Base-by-base conservation (phyloP, 352 stramenopile genomes). In the Peronospora farinosa region DNA sequence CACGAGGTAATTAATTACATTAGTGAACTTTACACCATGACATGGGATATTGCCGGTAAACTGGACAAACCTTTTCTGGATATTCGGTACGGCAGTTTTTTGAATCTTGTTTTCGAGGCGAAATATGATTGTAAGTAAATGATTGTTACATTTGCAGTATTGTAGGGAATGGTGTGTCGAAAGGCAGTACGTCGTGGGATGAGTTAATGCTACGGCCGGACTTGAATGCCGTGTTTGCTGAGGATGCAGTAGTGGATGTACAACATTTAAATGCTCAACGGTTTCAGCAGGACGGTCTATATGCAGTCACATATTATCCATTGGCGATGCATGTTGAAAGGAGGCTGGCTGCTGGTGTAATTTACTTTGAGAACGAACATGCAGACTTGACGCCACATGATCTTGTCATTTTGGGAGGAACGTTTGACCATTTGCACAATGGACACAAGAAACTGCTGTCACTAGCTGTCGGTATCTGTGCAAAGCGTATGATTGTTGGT, bases 341-440 rank as follows among this genome's bases (percentile, higher is more conserved):
- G 27, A 67, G 73, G 7, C 66, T 90, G 12, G 49, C 57, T 25
- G 54, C 47, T 49, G 72, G 84, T 30, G 54, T 86, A 37, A 57
- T 72, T 36, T 92, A 90, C 64, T 87, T 92, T 47, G 81, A 89
- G 65, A 74, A 92, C 52, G 64, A 82, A 28, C 65, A 77, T 39
- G 68, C 67, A 7, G 53, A 73, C 48, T 19, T 88, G 41, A 71
- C 65, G 33, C 71, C 72, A 10, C 72, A 84, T 48, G 63, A 81
- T n/a, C 37, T 69, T 9, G 67, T 89, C 16, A 63, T 90, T 33
- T 60, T 95, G 11, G 84, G 84, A 30, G 87, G 87, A 30, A 96
- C 84, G 25, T 96, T 96, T 56, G 87, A 96, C 57, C 78, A 92
- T 42, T 68, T 96, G 23, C 87, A 96, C 67, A 95, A 93, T 43